Evolutionary conservation across 495 filamentous ascomycete species (phyloP), one percentile per base, ranked within the genome.

Genomic region (Penicillium egyptiacum): DNA sequence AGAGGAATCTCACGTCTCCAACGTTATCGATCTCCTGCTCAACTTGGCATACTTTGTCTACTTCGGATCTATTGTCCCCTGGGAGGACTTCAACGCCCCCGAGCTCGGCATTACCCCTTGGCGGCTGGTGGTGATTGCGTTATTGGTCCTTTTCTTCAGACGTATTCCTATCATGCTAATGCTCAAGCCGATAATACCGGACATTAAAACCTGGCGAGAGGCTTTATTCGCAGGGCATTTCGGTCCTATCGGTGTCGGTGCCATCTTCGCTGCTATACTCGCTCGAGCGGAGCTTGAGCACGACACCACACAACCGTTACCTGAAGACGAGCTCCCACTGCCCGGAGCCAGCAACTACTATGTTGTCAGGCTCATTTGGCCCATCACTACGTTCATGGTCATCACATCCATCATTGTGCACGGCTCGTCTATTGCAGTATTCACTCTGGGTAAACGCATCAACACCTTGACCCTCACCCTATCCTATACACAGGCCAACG

Each of bases 41-140:
- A 99, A 99, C 72, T 82, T 98, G 84, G 86, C 93, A 5, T 98
- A 97, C 68, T 98, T 99, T 66, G 93, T 99, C 62, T 99, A 92
- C 65, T 88, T 99, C 47, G 95, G 95, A 48, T 89, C 95, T 33
- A 96, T 99, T 72, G 91, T 99, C 50, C 95, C 95, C 0, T 99
- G 95, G 95, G 81, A 84, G 57, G 82, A 86, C 60, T 99, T 83
- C 80, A 96, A 96, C 75, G 73, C 83, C 49, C 75, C 79, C 0
- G 75, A 76, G 2, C 63, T 95, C 44, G 90, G 91, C 26, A 76
- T 93, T 17, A 82, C 84, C 9, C 89, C 92, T 1, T 98, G 95
- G 95, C 79, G 89, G 58, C 78, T 99, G 19, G 84, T 90, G 9
- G 89, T 98, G 40, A 89, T 99, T 65, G 89, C 90, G 22, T 72